Evolutionary conservation across 345 rosid genomes (phyloP), one percentile per base, ranked within the genome.

Genomic region (Turritis glabra): DNA sequence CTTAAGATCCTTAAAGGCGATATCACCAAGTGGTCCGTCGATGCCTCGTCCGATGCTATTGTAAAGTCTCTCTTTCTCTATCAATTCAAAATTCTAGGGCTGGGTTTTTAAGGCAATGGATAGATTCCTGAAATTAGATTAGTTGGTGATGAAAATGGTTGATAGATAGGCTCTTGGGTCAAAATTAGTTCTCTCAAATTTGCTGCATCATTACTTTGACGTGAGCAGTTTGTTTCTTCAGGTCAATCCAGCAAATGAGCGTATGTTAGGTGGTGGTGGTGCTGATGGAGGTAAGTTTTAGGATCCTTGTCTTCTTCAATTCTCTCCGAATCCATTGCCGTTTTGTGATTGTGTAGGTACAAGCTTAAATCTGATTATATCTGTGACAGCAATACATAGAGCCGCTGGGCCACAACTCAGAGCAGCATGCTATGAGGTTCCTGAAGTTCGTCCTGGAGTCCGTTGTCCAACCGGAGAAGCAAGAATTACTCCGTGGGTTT

Each of bases 201-300:
- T 37, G 30, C 29, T 56, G 23, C 38, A 29, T 60, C 23, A 44
- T 6, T 48, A 38, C 2, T 30, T 67, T 35, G 40, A 55, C 40
- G 17, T 37, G 9, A 29, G 23, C 9, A 21, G 18, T 25, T 2
- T 69, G 37, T 59, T 22, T 55, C 41, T 38, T 13, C 46, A 93
- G 98, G 97, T 85, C 1, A 88, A 81, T 83, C 95, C 97, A 5
- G 98, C 97, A 19, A 88, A 93, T 78, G 95, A 83, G 79, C 78
- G 77, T 58, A 91, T 93, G 98, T 82, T 93, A 57, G 96, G 98
- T 59, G 98, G 98, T 61, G 95, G 92, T 76, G 98, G 97, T 48
- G 98, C 94, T 0, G 96, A 93, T 80, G 96, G 98, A 84, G 93
- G 98, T 89, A 76, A 10, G 0, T 3, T 44, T 44, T 14, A 47